Percentiles rank a stretch among this genome's conserved stretches.
Conservation (phyloP, 768 basidiomycete species). For the Trametes cubensis region DNA sequence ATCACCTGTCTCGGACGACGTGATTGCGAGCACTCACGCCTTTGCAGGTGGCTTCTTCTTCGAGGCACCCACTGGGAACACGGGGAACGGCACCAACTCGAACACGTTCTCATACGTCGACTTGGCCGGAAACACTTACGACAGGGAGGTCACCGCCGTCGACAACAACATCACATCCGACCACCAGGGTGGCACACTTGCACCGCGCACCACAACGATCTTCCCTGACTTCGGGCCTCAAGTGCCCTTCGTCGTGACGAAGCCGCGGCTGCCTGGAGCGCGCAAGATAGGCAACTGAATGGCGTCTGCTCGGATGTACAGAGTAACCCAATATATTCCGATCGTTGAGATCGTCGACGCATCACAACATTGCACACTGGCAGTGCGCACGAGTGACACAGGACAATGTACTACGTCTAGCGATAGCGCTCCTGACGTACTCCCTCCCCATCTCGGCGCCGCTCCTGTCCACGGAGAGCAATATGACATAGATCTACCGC, state of each 20-base stretch:
- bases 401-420: background rate
- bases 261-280: conserved; percentile 42
- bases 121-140: conserved; percentile 60
- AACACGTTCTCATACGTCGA: conserved; percentile 70
- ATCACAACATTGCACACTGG: background rate
- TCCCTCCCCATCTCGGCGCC: conserved; percentile 12
- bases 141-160: conserved; percentile 60
- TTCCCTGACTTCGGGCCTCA: conserved; percentile 18
- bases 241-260: conserved; percentile 17
- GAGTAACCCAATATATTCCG: conserved; percentile 6
- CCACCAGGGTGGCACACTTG: conserved; percentile 53
- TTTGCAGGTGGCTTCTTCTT: conserved; percentile 55
- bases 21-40: background rate
- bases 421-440: conserved; percentile 8
- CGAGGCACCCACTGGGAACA: conserved; percentile 47
- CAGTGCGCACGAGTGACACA: conserved; percentile 1
- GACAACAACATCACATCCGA: conserved; percentile 65
- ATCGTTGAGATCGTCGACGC: conserved; percentile 12
- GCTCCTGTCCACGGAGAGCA: conserved; percentile 14
- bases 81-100: conserved; percentile 69
- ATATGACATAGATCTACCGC: conserved; percentile 11
- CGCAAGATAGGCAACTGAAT: conserved; percentile 30
- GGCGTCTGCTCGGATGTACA: background rate
- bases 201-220: conserved; percentile 20
- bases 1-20: background rate